phyloP scores from a whole-genome alignment of 2,329 filamentous ascomycete species.

The Trichoderma harzianum region DNA sequence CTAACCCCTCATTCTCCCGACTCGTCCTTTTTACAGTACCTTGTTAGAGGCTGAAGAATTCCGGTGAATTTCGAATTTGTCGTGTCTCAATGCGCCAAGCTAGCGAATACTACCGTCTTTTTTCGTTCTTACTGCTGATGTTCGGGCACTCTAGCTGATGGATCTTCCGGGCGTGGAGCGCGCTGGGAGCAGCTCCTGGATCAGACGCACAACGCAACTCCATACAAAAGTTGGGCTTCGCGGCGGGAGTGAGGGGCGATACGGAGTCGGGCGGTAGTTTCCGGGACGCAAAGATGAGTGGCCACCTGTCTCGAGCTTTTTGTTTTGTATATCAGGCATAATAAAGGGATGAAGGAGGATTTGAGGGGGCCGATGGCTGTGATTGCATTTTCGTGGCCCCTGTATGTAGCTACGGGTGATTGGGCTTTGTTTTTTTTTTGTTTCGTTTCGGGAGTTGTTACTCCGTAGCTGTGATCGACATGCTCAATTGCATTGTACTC shows the following conservation, averaged over 20 bases:
- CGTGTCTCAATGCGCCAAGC: not conserved
- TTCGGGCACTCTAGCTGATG: not conserved
- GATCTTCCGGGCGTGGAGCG: not conserved
- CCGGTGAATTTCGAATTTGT: not conserved
- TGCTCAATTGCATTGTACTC: not conserved
- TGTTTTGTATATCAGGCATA: not conserved
- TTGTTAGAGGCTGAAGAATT: not conserved
- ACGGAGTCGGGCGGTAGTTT: constrained; percentile 2
- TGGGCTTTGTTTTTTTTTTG: not conserved
- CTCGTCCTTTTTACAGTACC: not conserved
- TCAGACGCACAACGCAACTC: not conserved
- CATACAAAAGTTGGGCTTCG: not conserved
- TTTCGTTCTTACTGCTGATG: not conserved
- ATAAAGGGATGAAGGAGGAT: not conserved
- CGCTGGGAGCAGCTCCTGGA: not conserved
- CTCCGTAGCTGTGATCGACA: not conserved
- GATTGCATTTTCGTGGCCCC: not conserved
- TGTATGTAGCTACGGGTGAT: not conserved
- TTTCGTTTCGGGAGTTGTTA: not conserved
- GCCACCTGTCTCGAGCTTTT: not conserved
- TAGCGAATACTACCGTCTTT: not conserved
- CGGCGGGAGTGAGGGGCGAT: not conserved
- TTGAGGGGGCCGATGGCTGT: not conserved
- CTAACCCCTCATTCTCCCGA: not conserved
- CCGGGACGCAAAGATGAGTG: not conserved